A percentile compares a stretch with the other conserved stretches of the same genome.
phyloP scores from a whole-genome alignment of 2,329 filamentous ascomycete species.

The Aspergillus sp. region DNA sequence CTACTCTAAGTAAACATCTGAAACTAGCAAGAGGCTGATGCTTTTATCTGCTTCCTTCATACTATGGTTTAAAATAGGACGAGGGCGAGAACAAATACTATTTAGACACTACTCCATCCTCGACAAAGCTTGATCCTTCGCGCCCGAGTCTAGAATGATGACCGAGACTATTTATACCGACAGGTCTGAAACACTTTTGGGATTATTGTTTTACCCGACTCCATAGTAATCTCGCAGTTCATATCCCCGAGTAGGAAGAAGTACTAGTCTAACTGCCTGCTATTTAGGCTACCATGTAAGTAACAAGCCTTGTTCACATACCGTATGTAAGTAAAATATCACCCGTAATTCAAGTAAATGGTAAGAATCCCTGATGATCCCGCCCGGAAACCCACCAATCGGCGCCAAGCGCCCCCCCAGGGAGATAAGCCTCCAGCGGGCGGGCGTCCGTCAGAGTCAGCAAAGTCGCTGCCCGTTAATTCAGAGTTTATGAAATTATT shows the following conservation, averaged over 20 bases:
- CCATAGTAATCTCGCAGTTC: neutral
- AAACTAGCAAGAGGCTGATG: neutral
- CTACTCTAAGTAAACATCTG: neutral
- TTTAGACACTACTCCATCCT: neutral
- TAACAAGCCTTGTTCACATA: neutral
- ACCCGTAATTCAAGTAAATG: neutral
- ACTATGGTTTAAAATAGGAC: neutral
- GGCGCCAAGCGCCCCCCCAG: neutral
- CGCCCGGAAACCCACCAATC: conserved; percentile 9
- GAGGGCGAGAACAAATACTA: neutral
- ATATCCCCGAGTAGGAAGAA: neutral
- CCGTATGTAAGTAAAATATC: neutral
- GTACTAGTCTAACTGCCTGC: no score
- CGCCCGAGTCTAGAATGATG: neutral
- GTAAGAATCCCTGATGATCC: conserved; percentile 2
- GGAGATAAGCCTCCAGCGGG: conserved; percentile 11
- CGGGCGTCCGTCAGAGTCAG: neutral
- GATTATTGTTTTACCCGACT: neutral
- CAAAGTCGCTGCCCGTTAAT: neutral
- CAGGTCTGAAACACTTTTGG: neutral
- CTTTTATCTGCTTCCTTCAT: neutral
- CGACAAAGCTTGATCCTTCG: conserved; percentile 1
- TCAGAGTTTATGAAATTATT: neutral
- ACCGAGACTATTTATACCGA: neutral
- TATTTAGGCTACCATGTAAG: neutral